Base-by-base conservation (phyloP, 1,284 basidiomycete species). In the Pseudomicrostroma phylloplanum region DNA sequence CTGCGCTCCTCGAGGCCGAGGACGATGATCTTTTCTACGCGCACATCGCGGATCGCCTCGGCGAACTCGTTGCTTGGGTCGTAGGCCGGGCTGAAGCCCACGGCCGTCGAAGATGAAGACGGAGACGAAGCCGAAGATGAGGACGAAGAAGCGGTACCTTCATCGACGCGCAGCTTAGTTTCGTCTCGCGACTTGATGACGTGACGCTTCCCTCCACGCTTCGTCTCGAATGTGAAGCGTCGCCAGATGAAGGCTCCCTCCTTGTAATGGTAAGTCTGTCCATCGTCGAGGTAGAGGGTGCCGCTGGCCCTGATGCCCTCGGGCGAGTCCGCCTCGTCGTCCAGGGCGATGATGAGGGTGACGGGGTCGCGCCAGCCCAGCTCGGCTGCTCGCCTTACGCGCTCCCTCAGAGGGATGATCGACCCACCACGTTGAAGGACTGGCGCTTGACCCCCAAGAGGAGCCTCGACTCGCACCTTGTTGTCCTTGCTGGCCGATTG, bases 261-360 rank as follows among this genome's bases (percentile, higher is more conserved):
- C 68, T 87, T 82, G 80, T 92, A 88, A 1, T 84, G 83, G 80
- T 88, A 97, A 0, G 89, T 87, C 67, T 89, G 89, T 7, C 96
- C 94, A 73, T 98, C 96, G 79, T 98, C 96, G 60, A 96, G 84
- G 81, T 98, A 99, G 43, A 99, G 83, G 77, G 92, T 89, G 41
- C 94, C 94, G 1, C 77, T 76, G 0, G 93, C 92, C 2, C 68
- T 59, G 1, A 72, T 49, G 1, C 23, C 13, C 61, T 57, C 1
- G 36, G 48, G 39, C 51, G 55, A 61, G 57, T 61, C 62, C 12
- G 43, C 65, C 17, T 58, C 42, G 61, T 86, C 86, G 80, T 85
- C 85, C 21, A 96, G 82, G 0, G 92, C 91, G 25, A 96, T 83
- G 62, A 89, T 86, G 43, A 99, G 85, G 0, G 93, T 97, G 83